Conservation (phyloP, 805 yeast genomes). For the Zygosaccharomyces siamensis region DNA sequence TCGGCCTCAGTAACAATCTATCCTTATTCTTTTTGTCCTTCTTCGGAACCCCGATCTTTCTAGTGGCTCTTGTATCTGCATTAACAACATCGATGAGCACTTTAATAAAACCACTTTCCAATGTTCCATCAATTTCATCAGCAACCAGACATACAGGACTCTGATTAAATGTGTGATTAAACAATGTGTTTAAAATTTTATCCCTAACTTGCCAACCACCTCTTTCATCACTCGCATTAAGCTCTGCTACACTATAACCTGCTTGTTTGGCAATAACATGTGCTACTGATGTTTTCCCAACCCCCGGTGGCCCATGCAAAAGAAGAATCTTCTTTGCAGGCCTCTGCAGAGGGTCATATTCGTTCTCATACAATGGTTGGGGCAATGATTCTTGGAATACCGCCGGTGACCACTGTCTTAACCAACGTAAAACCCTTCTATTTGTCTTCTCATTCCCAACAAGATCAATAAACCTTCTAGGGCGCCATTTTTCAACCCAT, state of each 20-base stretch:
- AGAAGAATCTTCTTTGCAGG: slow-evolving; percentile 62
- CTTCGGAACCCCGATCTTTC: slow-evolving; percentile 22
- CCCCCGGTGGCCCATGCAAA: slow-evolving; percentile 89
- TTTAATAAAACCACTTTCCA: slow-evolving; percentile 59
- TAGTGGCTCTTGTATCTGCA: slow-evolving; percentile 53
- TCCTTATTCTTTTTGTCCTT: slow-evolving; percentile 25
- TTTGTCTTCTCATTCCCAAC: slow-evolving; percentile 66
- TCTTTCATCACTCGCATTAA: slow-evolving; percentile 82
- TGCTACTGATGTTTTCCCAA: slow-evolving; percentile 86
- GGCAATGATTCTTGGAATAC: slow-evolving; percentile 46
- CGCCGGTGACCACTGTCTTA: slow-evolving; percentile 59
- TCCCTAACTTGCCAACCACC: slow-evolving; percentile 53
- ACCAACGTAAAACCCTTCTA: slow-evolving; percentile 56
- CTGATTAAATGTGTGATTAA: slow-evolving; percentile 59
- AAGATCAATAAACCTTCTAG: slow-evolving; percentile 56
- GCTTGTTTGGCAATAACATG: slow-evolving; percentile 78
- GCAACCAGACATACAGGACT: slow-evolving; percentile 78
- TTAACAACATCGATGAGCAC: slow-evolving; percentile 52
- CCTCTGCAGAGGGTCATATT: slow-evolving; percentile 48
- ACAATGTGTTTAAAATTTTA: slow-evolving; percentile 56
- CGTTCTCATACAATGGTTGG: slow-evolving; percentile 13
- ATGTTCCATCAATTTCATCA: slow-evolving; percentile 85
- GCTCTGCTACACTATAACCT: slow-evolving; percentile 75
- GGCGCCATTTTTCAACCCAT: slow-evolving; percentile 68
- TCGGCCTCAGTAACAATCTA: slow-evolving; percentile 65